Conservation (phyloP, 2,329 filamentous ascomycete genomes). For the Diaporthe citrichinensis region DNA sequence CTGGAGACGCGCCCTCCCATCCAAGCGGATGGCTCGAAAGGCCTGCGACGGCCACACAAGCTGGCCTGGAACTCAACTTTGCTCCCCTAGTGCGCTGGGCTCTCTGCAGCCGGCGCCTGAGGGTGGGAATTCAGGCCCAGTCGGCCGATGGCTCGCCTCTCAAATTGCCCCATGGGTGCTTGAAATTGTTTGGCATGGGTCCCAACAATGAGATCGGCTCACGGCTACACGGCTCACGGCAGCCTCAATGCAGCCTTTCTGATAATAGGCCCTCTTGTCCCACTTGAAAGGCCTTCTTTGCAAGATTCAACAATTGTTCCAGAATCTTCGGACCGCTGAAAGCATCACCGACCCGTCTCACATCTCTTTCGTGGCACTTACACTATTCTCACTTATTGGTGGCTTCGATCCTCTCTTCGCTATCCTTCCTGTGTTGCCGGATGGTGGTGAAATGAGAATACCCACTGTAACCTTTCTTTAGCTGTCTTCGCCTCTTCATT, state of each 20-base stretch:
- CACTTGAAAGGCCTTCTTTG: conserved; percentile 13
- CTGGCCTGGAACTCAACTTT: conserved; percentile 29
- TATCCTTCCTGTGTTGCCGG: conserved; percentile 12
- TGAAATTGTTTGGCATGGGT: conserved; percentile 37
- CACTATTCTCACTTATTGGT: conserved; percentile 3
- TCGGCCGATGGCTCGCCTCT: conserved; percentile 22
- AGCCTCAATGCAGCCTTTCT: conserved; percentile 34
- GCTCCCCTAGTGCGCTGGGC: conserved; percentile 16
- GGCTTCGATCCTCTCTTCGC: conserved; percentile 17
- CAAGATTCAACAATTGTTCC: conserved; percentile 11
- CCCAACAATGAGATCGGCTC: conserved; percentile 34
- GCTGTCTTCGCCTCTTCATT: conserved; percentile 33
- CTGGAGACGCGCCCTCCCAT: conserved; percentile 37
- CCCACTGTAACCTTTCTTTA: conserved; percentile 36
- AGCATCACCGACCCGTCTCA: conserved; percentile 33
- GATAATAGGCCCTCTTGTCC: conserved; percentile 38
- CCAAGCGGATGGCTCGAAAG: conserved; percentile 35
- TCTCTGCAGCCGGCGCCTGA: conserved; percentile 32
- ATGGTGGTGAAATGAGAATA: conserved; percentile 34
- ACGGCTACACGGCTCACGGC: conserved; percentile 32
- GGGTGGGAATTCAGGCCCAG: conserved; percentile 37
- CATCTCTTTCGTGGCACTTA: not conserved
- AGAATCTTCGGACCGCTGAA: conserved; percentile 25
- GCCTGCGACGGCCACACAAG: conserved; percentile 28
- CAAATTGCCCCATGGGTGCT: conserved; percentile 9